Percentiles rank a stretch among this genome's conserved stretches.
Evolutionary conservation across 2,329 filamentous ascomycete genomes (phyloP).

Genomic region (Scedosporium boydii): DNA sequence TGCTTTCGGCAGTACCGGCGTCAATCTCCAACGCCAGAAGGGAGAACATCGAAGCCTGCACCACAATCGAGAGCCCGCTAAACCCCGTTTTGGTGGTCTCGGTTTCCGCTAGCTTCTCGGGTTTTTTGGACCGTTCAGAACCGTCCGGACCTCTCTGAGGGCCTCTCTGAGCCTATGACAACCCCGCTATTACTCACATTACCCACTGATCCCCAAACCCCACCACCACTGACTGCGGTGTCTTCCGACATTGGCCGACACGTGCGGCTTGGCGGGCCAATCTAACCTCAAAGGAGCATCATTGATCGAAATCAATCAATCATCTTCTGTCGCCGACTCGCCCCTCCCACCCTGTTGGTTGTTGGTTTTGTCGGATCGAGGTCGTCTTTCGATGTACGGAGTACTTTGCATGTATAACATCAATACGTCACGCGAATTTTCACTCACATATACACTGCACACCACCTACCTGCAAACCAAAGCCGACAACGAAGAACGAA

Average conservation of each 20-base stretch:
- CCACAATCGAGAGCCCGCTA: background rate
- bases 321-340: background rate
- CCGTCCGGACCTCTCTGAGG: background rate
- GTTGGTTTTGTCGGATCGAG: background rate
- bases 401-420: background rate
- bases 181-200: conserved; percentile 24
- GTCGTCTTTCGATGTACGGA: background rate
- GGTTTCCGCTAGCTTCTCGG: background rate
- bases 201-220: background rate
- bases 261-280: background rate
- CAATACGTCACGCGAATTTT: background rate
- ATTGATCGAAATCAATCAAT: no score
- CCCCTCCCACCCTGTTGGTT: background rate
- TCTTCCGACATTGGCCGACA: conserved; percentile 11
- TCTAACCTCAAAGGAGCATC: background rate
- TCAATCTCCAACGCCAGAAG: no score
- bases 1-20: background rate
- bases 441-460: background rate
- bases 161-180: conserved; percentile 18
- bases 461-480: background rate
- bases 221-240: background rate
- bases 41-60: no score
- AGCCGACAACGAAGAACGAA: background rate
- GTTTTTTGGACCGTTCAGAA: no score
- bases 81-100: background rate